Conservation (phyloP, 441 rosid genomes). For the Populus hybrid region DNA sequence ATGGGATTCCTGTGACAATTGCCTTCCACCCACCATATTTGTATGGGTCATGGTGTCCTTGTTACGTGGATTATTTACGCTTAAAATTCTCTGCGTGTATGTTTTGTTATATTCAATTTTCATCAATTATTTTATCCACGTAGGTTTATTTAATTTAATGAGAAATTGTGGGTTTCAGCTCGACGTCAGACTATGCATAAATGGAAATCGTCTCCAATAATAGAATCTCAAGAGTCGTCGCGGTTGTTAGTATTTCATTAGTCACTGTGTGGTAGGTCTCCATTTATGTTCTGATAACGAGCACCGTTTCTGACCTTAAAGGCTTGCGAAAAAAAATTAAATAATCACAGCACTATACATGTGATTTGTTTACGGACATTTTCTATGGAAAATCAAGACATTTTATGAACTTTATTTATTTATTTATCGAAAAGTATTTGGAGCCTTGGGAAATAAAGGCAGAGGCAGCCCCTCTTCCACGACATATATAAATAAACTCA, state of each 20-base stretch:
- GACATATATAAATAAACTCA: too few relatives aligned
- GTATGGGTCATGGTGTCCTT: background rate
- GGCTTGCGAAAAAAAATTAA: too few relatives aligned
- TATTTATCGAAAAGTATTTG: too few relatives aligned
- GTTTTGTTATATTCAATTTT: background rate
- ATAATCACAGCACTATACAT: too few relatives aligned
- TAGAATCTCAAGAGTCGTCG: background rate
- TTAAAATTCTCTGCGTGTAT: background rate
- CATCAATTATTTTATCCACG: background rate
- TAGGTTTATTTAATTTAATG: background rate
- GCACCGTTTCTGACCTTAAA: background rate
- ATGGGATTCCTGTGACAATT: background rate
- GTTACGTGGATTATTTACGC: background rate
- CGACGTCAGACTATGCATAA: too few relatives aligned
- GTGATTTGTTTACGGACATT: too few relatives aligned
- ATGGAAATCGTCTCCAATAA: too few relatives aligned
- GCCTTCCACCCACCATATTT: constrained; percentile 16
- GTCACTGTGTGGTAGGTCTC: background rate
- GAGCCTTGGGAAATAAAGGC: too few relatives aligned
- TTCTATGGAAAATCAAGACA: too few relatives aligned
- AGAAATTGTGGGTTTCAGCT: too few relatives aligned
- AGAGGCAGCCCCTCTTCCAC: too few relatives aligned
- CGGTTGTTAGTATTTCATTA: background rate
- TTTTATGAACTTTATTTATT: too few relatives aligned
- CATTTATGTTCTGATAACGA: background rate